A percentile compares a stretch with the other conserved stretches of the same genome.
Conservation (phyloP, 2,329 filamentous ascomycete species). For the Chaetomium sp. region DNA sequence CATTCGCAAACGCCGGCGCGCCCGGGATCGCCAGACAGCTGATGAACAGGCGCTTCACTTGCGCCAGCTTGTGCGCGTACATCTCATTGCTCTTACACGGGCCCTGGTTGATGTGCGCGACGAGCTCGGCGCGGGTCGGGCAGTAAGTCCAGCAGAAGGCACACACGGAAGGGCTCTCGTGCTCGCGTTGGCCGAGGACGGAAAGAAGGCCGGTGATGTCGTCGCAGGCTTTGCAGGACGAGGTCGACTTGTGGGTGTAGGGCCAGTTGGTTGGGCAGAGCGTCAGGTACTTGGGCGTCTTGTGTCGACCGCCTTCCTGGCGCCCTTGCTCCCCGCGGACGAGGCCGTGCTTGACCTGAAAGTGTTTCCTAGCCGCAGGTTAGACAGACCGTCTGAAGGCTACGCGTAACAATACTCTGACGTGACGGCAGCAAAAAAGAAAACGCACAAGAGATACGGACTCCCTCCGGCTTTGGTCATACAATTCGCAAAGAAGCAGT, state of each 20-base stretch:
- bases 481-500: conserved; percentile 12
- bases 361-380: conserved; percentile 4
- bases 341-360: conserved; percentile 12
- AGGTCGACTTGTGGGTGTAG: conserved; percentile 3
- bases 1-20: conserved; percentile 1
- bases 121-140: conserved; percentile 5
- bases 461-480: background rate
- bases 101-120: conserved; percentile 5
- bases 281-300: conserved; percentile 14
- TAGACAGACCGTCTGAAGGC: no score
- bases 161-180: conserved; percentile 15
- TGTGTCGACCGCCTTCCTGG: conserved; percentile 4
- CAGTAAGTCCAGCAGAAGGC: conserved; percentile 14
- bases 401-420: background rate
- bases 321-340: conserved; percentile 10
- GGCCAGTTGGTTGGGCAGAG: conserved; percentile 16
- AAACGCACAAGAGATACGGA: conserved; percentile 10
- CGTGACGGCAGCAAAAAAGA: background rate
- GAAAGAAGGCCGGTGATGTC: conserved; percentile 2
- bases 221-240: conserved; percentile 7
- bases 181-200: conserved; percentile 6
- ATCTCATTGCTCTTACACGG: conserved; percentile 9
- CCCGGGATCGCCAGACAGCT: conserved; percentile 3
- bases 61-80: conserved; percentile 4
- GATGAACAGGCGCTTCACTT: conserved; percentile 9